These are phyloP conservation scores for Phytophthora pini DNA, from an alignment of 352 stramenopile genomes.

Conservation along the genomic window DNA sequence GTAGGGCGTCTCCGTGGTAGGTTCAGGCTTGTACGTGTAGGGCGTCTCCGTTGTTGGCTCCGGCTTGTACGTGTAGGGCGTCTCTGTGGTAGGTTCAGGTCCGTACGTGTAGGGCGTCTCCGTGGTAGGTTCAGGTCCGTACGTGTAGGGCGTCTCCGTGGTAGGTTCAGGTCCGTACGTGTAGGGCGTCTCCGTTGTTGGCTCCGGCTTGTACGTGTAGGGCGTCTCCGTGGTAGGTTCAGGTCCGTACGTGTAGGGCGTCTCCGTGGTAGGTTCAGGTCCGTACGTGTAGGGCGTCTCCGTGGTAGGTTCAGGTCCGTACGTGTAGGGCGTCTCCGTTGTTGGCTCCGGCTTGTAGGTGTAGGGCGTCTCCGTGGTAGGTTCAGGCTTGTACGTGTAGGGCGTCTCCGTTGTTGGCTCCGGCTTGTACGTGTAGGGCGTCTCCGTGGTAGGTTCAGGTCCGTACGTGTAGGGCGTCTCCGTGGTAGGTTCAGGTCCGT, in stretches of 20 bases:
- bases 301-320: neutral
- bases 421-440: constrained; percentile 1
- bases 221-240: neutral
- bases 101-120: neutral
- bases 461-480: too few relatives aligned
- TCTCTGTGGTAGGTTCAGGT: neutral
- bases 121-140: neutral
- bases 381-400: neutral
- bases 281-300: constrained; percentile 1
- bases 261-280: neutral
- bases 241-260: neutral
- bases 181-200: neutral
- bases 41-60: neutral
- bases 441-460: neutral
- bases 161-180: neutral
- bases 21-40: neutral
- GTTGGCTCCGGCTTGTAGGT: neutral
- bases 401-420: neutral
- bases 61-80: neutral
- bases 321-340: neutral
- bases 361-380: neutral
- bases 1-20: neutral
- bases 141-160: neutral
- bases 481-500: too few relatives aligned
- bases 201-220: neutral